Conservation (phyloP, 345 rosid species). For the Lepidium sativum region DNA sequence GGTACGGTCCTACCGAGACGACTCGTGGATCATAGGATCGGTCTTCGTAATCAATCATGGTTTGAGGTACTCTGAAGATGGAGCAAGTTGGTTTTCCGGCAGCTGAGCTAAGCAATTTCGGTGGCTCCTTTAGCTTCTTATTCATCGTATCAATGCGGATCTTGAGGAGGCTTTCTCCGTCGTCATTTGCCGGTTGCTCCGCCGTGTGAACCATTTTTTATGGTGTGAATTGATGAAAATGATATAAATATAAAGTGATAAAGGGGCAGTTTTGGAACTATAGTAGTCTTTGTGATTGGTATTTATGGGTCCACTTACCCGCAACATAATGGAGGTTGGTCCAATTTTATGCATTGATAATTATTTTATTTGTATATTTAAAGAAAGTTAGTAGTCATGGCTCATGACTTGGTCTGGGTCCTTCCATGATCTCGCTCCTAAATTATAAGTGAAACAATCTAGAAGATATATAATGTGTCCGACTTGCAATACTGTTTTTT, state of each 20-base stretch:
- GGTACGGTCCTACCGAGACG: conserved; percentile 74
- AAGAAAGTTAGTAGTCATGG: too few relatives aligned
- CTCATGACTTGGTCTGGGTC: too few relatives aligned
- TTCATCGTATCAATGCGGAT: conserved; percentile 24
- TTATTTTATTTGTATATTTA: too few relatives aligned
- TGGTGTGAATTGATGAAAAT: not conserved
- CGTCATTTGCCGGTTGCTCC: not conserved
- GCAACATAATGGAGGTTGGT: too few relatives aligned
- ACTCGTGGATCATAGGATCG: conserved; percentile 54
- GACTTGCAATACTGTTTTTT: too few relatives aligned
- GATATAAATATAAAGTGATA: not conserved
- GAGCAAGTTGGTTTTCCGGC: conserved; percentile 32
- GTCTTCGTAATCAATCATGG: conserved; percentile 47
- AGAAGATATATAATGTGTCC: too few relatives aligned
- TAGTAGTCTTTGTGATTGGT: too few relatives aligned
- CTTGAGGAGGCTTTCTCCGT: conserved; percentile 15
- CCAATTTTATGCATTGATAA: too few relatives aligned
- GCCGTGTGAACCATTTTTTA: not conserved
- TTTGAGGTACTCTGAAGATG: conserved; percentile 31
- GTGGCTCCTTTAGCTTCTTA: conserved; percentile 22
- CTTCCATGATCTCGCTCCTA: too few relatives aligned
- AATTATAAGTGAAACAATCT: too few relatives aligned
- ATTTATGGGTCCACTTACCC: too few relatives aligned
- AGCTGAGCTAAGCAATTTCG: conserved; percentile 17
- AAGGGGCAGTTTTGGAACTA: too few relatives aligned